These are phyloP conservation scores for Picochlorum sp. DNA, from an alignment of 139 green algal species.

Conservation along the genomic window DNA sequence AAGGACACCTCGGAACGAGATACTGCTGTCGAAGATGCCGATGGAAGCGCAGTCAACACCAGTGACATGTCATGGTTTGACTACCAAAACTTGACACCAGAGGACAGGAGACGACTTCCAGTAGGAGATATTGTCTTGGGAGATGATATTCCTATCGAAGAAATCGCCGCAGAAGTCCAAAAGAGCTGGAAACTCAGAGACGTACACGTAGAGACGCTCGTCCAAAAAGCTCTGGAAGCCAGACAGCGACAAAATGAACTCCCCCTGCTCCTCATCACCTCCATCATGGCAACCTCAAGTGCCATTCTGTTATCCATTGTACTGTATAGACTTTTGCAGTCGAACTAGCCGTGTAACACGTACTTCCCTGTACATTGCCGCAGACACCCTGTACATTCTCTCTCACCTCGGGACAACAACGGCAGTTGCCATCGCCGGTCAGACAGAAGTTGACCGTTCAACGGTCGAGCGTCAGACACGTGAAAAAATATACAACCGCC, in stretches of 20 bases:
- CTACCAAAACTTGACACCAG: background rate
- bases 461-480: too few species aligned
- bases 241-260: slow-evolving; percentile 29
- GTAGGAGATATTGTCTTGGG: slow-evolving; percentile 65
- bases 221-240: slow-evolving; percentile 47
- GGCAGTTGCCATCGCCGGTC: too few species aligned
- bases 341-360: background rate
- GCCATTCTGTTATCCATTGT: slow-evolving; percentile 64
- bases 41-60: background rate
- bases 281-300: slow-evolving; percentile 44
- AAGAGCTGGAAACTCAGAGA: slow-evolving; percentile 47
- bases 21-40: slow-evolving; percentile 1
- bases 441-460: too few species aligned
- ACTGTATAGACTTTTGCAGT: slow-evolving; percentile 32
- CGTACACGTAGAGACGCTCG: slow-evolving; percentile 58
- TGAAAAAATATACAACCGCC: too few species aligned
- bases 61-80: background rate
- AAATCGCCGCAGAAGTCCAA: slow-evolving; percentile 71
- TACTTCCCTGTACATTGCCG: background rate
- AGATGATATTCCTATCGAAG: slow-evolving; percentile 71
- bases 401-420: background rate
- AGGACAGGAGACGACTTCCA: background rate
- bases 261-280: slow-evolving; percentile 66
- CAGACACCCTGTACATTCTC: too few species aligned
- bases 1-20: background rate